phyloP scores from a whole-genome alignment of 2,329 filamentous ascomycete species.

The Phoma herbarum region DNA sequence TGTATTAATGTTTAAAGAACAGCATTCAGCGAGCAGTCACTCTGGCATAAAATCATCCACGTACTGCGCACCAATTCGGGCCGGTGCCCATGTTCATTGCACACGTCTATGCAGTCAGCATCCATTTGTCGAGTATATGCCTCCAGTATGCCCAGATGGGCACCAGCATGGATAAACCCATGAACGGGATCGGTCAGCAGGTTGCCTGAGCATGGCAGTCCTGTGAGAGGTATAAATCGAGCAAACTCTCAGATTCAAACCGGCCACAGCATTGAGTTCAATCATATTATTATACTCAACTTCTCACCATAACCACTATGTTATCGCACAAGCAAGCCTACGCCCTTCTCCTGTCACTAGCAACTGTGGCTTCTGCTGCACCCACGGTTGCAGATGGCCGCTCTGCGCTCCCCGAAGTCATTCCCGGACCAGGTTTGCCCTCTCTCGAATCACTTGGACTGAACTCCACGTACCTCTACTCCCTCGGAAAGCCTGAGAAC shows the following conservation, averaged over 20 bases:
- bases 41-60: background rate
- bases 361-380: background rate
- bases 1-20: background rate
- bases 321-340: background rate
- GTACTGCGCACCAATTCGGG: background rate
- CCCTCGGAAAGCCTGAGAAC: background rate
- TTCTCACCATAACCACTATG: background rate
- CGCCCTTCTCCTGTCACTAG: background rate
- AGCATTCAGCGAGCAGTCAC: background rate
- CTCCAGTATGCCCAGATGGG: no score
- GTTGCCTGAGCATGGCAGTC: no score
- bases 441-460: background rate
- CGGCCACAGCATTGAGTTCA: no score
- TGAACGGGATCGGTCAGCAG: no score
- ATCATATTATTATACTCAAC: background rate
- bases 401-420: background rate
- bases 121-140: no score
- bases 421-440: background rate
- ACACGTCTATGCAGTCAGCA: no score
- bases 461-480: background rate
- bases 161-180: no score
- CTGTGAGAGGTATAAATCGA: no score
- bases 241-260: no score
- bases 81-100: no score
- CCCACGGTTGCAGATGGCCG: background rate